Conservation (phyloP, 306 rosid species). For the Canavalia ensiformis region DNA sequence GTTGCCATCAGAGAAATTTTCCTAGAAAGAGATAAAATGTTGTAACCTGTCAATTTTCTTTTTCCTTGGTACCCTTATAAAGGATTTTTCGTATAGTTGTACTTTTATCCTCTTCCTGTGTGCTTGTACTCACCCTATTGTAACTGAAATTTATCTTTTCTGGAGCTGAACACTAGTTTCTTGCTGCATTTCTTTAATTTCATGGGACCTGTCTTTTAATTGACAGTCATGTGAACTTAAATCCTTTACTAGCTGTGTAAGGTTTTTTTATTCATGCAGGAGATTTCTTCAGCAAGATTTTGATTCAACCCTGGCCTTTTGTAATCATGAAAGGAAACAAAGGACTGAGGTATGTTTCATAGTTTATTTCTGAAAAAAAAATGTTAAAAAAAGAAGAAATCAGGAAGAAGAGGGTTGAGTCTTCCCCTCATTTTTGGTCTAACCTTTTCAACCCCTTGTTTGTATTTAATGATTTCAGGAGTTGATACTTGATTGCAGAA, state of each 20-base stretch:
- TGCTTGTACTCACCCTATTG: neutral
- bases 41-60: neutral
- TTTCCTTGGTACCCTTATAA: constrained; percentile 18
- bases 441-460: constrained; percentile 16
- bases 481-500: neutral
- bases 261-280: constrained; percentile 61
- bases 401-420: neutral
- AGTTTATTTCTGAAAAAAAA: constrained; percentile 18
- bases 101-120: neutral
- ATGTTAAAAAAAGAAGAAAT: neutral
- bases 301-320: constrained; percentile 89
- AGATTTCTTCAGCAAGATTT: constrained; percentile 98
- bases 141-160: constrained; percentile 32
- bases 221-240: constrained; percentile 30
- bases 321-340: constrained; percentile 92
- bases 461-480: neutral
- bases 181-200: constrained; percentile 4
- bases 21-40: neutral
- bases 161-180: constrained; percentile 8
- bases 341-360: constrained; percentile 77
- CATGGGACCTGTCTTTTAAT: neutral
- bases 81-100: neutral
- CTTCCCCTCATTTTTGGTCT: neutral
- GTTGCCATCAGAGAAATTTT: neutral
- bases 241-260: neutral